Conservation (phyloP, 2,329 filamentous ascomycete species). For the Nothomitra cinnamomea region DNA sequence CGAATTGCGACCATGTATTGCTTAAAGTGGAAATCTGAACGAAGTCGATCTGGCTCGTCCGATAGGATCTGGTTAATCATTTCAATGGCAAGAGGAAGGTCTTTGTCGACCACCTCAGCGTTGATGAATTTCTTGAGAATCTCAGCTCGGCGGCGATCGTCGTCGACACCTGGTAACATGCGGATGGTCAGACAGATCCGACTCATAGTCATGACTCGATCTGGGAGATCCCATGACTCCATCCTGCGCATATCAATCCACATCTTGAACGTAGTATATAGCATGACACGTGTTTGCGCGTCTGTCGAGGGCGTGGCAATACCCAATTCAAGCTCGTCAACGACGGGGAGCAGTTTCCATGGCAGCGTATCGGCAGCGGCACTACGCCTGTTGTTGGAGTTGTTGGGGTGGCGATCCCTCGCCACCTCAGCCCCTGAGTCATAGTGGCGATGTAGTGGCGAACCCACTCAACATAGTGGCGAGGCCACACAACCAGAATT, state of each 20-base stretch:
- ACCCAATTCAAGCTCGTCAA: too few species aligned
- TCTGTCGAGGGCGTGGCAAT: background rate
- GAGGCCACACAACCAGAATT: too few species aligned
- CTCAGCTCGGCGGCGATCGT: too few species aligned
- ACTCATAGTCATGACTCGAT: background rate
- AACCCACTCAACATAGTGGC: too few species aligned
- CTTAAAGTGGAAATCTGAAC: background rate
- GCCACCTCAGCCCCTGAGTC: too few species aligned
- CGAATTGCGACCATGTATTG: background rate
- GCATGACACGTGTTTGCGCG: background rate
- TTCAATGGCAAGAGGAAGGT: background rate
- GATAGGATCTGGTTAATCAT: background rate
- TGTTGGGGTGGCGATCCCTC: too few species aligned
- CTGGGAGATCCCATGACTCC: background rate
- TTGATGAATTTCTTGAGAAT: background rate
- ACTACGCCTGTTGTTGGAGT: too few species aligned
- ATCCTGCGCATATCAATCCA: background rate
- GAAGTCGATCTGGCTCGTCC: background rate
- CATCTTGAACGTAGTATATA: background rate
- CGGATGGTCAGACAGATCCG: background rate
- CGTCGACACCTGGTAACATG: too few species aligned
- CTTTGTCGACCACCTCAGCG: background rate
- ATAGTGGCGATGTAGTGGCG: too few species aligned
- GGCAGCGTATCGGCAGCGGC: background rate
- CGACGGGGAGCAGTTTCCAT: background rate